These are phyloP conservation scores for Pseudozyma pruni DNA, from an alignment of 1,284 basidiomycete species.

Conservation along the genomic window DNA sequence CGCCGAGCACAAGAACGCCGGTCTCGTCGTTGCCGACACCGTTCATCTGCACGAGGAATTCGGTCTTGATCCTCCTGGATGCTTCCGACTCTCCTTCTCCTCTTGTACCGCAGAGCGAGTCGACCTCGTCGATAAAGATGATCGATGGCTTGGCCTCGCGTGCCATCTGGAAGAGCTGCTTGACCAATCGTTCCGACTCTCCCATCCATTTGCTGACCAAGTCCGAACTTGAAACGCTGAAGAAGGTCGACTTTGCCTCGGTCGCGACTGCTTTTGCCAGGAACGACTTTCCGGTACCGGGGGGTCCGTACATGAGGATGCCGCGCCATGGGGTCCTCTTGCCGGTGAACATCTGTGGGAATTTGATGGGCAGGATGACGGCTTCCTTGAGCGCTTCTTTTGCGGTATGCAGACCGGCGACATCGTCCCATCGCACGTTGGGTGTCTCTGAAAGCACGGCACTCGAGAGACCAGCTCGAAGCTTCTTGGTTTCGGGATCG, in stretches of 20 bases:
- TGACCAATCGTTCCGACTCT: slow-evolving; percentile 94
- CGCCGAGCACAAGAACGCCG: slow-evolving; percentile 96
- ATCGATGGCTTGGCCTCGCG: slow-evolving; percentile 95
- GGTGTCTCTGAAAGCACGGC: slow-evolving; percentile 94
- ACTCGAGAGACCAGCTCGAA: slow-evolving; percentile 84
- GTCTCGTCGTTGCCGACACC: slow-evolving; percentile 94
- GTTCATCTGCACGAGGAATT: slow-evolving; percentile 96
- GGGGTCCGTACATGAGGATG: slow-evolving; percentile 89
- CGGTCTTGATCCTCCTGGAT: slow-evolving; percentile 94
- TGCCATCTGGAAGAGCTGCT: slow-evolving; percentile 95
- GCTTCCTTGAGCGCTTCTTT: slow-evolving; percentile 98
- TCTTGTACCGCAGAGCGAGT: slow-evolving; percentile 92
- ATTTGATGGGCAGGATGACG: slow-evolving; percentile 98
- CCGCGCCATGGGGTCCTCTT: slow-evolving; percentile 97
- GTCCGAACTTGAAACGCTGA: slow-evolving; percentile 93
- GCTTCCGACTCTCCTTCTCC: slow-evolving; percentile 97
- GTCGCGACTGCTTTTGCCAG: slow-evolving; percentile 98
- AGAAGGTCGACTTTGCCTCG: slow-evolving; percentile 97
- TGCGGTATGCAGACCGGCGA: slow-evolving; percentile 91
- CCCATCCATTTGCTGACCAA: slow-evolving; percentile 99
- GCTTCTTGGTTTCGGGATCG: slow-evolving; percentile 94
- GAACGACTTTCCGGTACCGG: slow-evolving; percentile 74
- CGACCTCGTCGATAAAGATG: slow-evolving; percentile 98
- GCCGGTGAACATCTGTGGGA: slow-evolving; percentile 96
- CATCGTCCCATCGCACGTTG: slow-evolving; percentile 97